Conservation (phyloP, 2,329 filamentous ascomycete genomes). For the Aspergillus bombycis region DNA sequence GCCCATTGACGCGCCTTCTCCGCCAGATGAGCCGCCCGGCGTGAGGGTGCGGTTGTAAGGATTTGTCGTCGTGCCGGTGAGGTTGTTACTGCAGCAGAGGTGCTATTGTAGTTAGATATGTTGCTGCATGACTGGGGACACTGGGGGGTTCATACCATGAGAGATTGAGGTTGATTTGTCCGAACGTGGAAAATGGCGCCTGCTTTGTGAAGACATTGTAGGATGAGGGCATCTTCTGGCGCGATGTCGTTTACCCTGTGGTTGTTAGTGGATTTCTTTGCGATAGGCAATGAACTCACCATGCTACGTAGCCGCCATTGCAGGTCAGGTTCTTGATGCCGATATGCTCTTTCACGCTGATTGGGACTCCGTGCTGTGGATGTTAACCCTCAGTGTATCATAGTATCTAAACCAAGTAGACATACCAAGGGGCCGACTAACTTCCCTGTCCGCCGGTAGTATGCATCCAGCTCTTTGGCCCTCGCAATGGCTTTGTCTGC, state of each 20-base stretch:
- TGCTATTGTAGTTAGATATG: slow-evolving; percentile 28
- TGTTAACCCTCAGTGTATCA: background rate
- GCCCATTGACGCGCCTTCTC: slow-evolving; percentile 47
- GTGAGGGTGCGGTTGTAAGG: slow-evolving; percentile 45
- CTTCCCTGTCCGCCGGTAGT: slow-evolving; percentile 41
- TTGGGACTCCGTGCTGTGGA: slow-evolving; percentile 54
- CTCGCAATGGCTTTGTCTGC: slow-evolving; percentile 38
- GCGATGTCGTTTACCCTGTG: slow-evolving; percentile 40
- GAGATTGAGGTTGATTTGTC: slow-evolving; percentile 47
- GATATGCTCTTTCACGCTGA: slow-evolving; percentile 65
- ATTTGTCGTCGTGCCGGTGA: slow-evolving; percentile 46
- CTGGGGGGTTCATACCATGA: slow-evolving; percentile 35
- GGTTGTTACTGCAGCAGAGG: slow-evolving; percentile 44
- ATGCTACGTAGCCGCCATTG: slow-evolving; percentile 41
- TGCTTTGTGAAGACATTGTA: slow-evolving; percentile 37
- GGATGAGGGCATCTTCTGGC: slow-evolving; percentile 38
- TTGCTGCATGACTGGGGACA: background rate
- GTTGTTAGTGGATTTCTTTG: background rate
- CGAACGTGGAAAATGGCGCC: slow-evolving; percentile 50
- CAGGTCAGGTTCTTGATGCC: slow-evolving; percentile 54
- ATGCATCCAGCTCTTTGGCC: slow-evolving; percentile 37
- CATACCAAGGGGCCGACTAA: slow-evolving; percentile 51
- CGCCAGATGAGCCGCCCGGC: slow-evolving; percentile 49
- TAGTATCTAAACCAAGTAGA: background rate
- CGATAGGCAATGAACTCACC: slow-evolving; percentile 21